Base-by-base conservation (phyloP, 305 asterid genomes). In the Coffea humblotiana region DNA sequence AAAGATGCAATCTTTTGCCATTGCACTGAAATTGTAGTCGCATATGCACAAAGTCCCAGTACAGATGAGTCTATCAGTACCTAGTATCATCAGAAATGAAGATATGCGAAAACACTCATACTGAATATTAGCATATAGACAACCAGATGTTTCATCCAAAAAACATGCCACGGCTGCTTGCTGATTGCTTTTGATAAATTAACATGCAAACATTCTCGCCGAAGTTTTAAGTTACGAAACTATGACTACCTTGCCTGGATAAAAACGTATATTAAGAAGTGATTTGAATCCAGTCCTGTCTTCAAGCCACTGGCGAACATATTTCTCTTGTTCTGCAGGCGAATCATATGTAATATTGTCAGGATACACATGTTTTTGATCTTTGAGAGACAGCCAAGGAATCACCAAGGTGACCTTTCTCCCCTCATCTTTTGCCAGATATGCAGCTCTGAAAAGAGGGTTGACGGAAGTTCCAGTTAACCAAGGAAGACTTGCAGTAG, bases 401-500 rank as follows among this genome's bases (percentile, higher is more conserved):
- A 96, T 88, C 82, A 91, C 99, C 95, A 96, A 88, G 71, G 96
- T 91, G 71, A 96, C 93, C 82, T 90, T 85, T 83, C 89, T 86
- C 67, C 78, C 82, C 56, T 83, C 97, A 80, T 86, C 89, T 85
- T 92, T 88, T 7, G 97, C 95, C 66, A 96, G 98, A 85, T 92
- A 96, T 15, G 97, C 99, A 75, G 99, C 99, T 65, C 98, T 98
- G 52, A 94, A 96, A 71, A 96, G 84, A 88, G 99, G 99, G 86
- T 96, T 96, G 73, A 96, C 97, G 48, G 99, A 88, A 74, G 99
- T 96, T 84, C 99, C 99, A 73, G 99, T 96, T 75, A 96, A 88
- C 99, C 99, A 96, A 73, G 99, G 99, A 82, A 96, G 94, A 94
- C 99, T 96, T 27, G 99, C 99, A 14, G 99, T 96, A 37, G 99